Evolutionary conservation across 495 filamentous ascomycete genomes (phyloP).

Genomic region (Penicillium herquei): DNA sequence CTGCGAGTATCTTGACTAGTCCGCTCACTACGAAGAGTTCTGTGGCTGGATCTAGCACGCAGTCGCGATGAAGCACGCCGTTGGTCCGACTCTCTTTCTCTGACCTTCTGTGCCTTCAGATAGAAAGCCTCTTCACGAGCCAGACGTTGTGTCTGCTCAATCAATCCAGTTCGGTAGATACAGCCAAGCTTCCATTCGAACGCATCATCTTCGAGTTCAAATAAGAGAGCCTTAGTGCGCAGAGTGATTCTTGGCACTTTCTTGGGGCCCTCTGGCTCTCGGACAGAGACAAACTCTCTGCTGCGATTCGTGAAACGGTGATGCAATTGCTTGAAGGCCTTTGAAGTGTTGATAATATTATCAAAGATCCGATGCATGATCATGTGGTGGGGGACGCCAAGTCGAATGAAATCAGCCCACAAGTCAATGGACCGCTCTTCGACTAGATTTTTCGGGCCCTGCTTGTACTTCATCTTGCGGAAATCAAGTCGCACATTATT

Average conservation of each 20-base stretch:
- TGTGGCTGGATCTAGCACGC: constrained; percentile 51
- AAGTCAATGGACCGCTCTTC: constrained; percentile 86
- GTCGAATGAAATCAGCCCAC: constrained; percentile 76
- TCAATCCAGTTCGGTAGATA: constrained; percentile 84
- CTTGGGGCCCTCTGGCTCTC: constrained; percentile 80
- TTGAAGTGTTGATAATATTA: constrained; percentile 83
- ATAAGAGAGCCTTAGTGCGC: constrained; percentile 74
- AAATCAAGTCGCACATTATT: constrained; percentile 78
- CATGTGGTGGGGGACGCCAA: constrained; percentile 93
- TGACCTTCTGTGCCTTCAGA: constrained; percentile 82
- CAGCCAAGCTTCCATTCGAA: constrained; percentile 96
- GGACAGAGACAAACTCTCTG: constrained; percentile 83
- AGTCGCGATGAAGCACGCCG: constrained; percentile 48
- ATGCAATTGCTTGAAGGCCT: constrained; percentile 84
- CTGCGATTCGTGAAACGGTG: constrained; percentile 83
- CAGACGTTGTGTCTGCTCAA: constrained; percentile 84
- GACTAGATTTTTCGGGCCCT: constrained; percentile 48
- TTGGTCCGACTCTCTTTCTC: constrained; percentile 64
- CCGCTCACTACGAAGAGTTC: constrained; percentile 44
- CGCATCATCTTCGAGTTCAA: constrained; percentile 91
- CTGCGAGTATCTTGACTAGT: constrained; percentile 44
- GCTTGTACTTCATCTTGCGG: constrained; percentile 69
- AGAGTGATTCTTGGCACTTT: constrained; percentile 80
- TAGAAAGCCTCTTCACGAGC: constrained; percentile 88
- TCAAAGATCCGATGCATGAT: constrained; percentile 89